phyloP scores from a whole-genome alignment of 495 filamentous ascomycete genomes.

The Trypethelium eluteriae region DNA sequence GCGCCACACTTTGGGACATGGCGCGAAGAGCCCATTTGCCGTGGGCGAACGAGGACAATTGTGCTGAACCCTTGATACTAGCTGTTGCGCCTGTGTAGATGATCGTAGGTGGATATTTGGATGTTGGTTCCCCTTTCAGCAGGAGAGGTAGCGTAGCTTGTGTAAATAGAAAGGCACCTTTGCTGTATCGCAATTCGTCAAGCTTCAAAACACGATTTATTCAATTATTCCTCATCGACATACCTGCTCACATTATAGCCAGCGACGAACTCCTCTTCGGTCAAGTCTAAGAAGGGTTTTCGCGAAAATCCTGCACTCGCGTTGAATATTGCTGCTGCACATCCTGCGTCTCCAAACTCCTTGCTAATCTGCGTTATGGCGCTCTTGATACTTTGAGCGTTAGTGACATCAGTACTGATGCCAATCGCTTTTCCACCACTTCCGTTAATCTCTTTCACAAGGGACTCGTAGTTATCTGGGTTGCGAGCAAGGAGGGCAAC shows the following conservation, averaged over 20 bases:
- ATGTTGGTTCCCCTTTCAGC: slow-evolving; percentile 45
- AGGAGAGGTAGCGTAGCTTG: slow-evolving; percentile 66
- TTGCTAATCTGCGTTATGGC: slow-evolving; percentile 63
- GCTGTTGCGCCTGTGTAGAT: slow-evolving; percentile 89
- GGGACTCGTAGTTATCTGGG: slow-evolving; percentile 53
- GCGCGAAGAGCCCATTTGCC: slow-evolving; percentile 78
- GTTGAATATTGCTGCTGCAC: slow-evolving; percentile 71
- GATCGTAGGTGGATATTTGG: slow-evolving; percentile 61
- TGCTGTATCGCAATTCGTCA: slow-evolving; percentile 16
- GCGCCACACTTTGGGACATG: slow-evolving; percentile 66
- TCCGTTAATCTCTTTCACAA: slow-evolving; percentile 67
- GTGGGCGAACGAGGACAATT: slow-evolving; percentile 63
- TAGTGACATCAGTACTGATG: slow-evolving; percentile 63
- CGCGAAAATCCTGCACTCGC: slow-evolving; percentile 58
- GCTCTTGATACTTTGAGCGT: slow-evolving; percentile 50
- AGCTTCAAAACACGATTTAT: neutral
- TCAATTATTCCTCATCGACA: slow-evolving; percentile 23
- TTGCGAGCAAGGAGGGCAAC: slow-evolving; percentile 69
- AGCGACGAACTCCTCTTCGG: slow-evolving; percentile 52
- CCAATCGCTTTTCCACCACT: slow-evolving; percentile 67
- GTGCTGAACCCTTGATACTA: slow-evolving; percentile 63
- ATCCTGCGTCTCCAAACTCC: slow-evolving; percentile 40
- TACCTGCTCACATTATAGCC: slow-evolving; percentile 56
- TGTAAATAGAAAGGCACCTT: slow-evolving; percentile 71
- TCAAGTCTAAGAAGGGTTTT: slow-evolving; percentile 77